Conservation (phyloP, 208 protist genomes). For the Phytomonas sp. region DNA sequence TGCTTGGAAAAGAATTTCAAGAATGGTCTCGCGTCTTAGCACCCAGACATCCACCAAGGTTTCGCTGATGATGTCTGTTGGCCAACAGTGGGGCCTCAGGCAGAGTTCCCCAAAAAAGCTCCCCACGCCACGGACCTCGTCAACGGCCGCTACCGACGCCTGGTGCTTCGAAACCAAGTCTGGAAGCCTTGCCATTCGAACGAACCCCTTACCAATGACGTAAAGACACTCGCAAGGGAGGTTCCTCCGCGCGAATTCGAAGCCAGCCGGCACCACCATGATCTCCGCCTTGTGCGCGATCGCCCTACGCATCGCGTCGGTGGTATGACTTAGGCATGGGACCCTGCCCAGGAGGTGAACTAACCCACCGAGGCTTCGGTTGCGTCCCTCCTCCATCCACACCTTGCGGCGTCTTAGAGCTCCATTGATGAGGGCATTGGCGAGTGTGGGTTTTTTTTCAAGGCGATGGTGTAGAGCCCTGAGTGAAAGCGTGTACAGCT, state of each 20-base stretch:
- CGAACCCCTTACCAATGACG: slow-evolving; percentile 62
- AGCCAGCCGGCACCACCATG: slow-evolving; percentile 37
- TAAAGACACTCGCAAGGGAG: slow-evolving; percentile 56
- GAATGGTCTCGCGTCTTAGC: slow-evolving; percentile 33
- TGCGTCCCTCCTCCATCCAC: slow-evolving; percentile 65
- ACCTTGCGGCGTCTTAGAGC: slow-evolving; percentile 42
- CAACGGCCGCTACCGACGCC: neutral
- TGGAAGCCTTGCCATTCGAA: slow-evolving; percentile 21
- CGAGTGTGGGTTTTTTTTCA: slow-evolving; percentile 47
- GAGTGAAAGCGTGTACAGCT: slow-evolving; percentile 56
- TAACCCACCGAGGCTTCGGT: slow-evolving; percentile 60
- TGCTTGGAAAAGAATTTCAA: slow-evolving; percentile 32
- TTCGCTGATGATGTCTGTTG: slow-evolving; percentile 37
- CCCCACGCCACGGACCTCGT: slow-evolving; percentile 36
- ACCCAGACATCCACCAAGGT: slow-evolving; percentile 75
- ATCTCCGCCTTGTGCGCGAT: slow-evolving; percentile 38
- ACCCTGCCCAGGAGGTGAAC: slow-evolving; percentile 57
- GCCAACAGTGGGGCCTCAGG: slow-evolving; percentile 67
- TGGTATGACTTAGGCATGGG: slow-evolving; percentile 77
- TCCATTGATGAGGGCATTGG: slow-evolving; percentile 26
- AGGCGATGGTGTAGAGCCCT: slow-evolving; percentile 28
- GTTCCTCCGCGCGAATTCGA: slow-evolving; percentile 28
- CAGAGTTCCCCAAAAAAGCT: slow-evolving; percentile 78
- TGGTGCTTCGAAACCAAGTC: slow-evolving; percentile 6
- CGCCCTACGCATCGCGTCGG: slow-evolving; percentile 54